A percentile compares a stretch with the other conserved stretches of the same genome.
These are phyloP conservation scores for Amanita jacksonii DNA, from an alignment of 768 basidiomycete species.

Conservation along the genomic window DNA sequence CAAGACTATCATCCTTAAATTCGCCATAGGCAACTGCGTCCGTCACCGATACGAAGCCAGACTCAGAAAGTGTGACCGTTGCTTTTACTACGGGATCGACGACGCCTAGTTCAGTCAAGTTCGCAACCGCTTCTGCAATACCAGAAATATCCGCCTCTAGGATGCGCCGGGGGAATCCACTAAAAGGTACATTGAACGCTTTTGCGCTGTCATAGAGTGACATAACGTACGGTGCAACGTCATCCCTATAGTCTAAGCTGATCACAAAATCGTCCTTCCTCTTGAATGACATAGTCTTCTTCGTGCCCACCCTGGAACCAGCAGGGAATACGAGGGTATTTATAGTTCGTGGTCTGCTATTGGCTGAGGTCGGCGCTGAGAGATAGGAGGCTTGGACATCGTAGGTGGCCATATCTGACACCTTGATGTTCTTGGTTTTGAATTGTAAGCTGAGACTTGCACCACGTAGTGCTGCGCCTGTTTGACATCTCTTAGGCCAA, in stretches of 20 bases:
- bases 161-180: conserved; percentile 66
- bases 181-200: conserved; percentile 17
- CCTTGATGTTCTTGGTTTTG: conserved; percentile 86
- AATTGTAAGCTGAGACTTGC: conserved; percentile 84
- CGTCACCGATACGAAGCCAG: conserved; percentile 73
- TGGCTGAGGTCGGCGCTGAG: conserved; percentile 44
- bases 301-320: conserved; percentile 67
- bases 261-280: conserved; percentile 77
- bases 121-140: conserved; percentile 66
- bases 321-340: conserved; percentile 68
- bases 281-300: conserved; percentile 82
- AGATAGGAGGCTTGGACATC: conserved; percentile 77
- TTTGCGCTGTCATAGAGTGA: background rate
- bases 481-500: conserved; percentile 3
- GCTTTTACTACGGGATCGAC: conserved; percentile 82
- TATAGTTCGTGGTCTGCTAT: conserved; percentile 55
- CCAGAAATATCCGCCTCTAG: conserved; percentile 65
- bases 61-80: conserved; percentile 74
- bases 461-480: conserved; percentile 82
- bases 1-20: conserved; percentile 69
- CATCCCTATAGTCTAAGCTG: conserved; percentile 65
- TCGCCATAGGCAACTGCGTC: conserved; percentile 77
- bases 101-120: conserved; percentile 76
- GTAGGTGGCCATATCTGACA: conserved; percentile 62
- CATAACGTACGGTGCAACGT: conserved; percentile 46